Percentiles rank a stretch among this genome's conserved stretches.
These are phyloP conservation scores for Fusarium marasasianum DNA, from an alignment of 2,329 filamentous ascomycete species.

Conservation along the genomic window DNA sequence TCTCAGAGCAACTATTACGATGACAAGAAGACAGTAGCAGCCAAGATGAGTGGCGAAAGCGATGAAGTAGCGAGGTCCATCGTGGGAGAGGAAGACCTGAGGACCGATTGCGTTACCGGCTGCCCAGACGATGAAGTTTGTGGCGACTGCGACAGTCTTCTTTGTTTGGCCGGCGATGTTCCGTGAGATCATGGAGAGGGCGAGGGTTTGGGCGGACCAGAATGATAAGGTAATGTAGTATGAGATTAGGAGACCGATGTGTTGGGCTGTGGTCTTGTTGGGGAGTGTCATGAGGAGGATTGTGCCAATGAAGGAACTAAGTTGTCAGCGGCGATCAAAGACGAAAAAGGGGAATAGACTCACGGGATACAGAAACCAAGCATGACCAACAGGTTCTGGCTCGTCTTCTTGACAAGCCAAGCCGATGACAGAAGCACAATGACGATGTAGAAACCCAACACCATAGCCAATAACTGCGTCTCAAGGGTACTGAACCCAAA, in stretches of 20 bases:
- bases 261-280: neutral
- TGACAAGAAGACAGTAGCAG: constrained; percentile 70
- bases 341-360: neutral
- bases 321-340: neutral
- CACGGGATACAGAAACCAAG: constrained; percentile 71
- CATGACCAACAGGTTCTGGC: constrained; percentile 77
- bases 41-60: constrained; percentile 76
- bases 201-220: constrained; percentile 76
- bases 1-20: constrained; percentile 66
- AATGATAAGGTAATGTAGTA: constrained; percentile 84
- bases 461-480: constrained; percentile 80
- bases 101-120: constrained; percentile 71
- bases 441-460: constrained; percentile 78
- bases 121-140: constrained; percentile 77
- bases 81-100: constrained; percentile 22
- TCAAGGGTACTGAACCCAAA: constrained; percentile 73
- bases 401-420: constrained; percentile 73
- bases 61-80: constrained; percentile 69
- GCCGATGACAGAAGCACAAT: constrained; percentile 72
- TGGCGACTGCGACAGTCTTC: constrained; percentile 72
- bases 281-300: constrained; percentile 68
- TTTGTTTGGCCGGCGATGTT: constrained; percentile 80
- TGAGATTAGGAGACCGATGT: constrained; percentile 71
- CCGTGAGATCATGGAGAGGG: constrained; percentile 72
- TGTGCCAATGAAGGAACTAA: constrained; percentile 69